A percentile compares a stretch with the other conserved stretches of the same genome.
Evolutionary conservation across 495 filamentous ascomycete genomes (phyloP).

Genomic region (Neurospora africana): DNA sequence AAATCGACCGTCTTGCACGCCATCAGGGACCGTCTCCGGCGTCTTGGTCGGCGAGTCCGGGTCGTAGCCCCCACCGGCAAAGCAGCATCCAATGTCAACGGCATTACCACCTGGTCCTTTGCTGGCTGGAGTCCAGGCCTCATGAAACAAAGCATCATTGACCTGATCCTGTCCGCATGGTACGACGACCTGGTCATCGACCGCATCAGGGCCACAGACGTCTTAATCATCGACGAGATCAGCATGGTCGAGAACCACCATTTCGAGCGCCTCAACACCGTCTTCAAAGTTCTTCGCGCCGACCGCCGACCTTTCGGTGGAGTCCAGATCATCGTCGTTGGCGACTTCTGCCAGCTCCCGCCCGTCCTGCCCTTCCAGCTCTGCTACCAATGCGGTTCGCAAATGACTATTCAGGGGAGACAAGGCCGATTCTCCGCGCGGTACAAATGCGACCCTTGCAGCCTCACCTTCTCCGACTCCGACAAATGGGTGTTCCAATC

Average conservation of each 20-base stretch:
- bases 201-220: conserved; percentile 16
- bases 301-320: conserved; percentile 54
- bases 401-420: too few species aligned
- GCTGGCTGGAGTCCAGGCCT: conserved; percentile 40
- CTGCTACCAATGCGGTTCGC: conserved; percentile 37
- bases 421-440: too few species aligned
- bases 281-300: too few species aligned
- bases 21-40: too few species aligned
- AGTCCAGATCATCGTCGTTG: conserved; percentile 85
- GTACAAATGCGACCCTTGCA: too few species aligned
- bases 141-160: conserved; percentile 9
- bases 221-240: conserved; percentile 37
- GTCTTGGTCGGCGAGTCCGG: conserved; percentile 25
- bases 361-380: conserved; percentile 77
- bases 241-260: conserved; percentile 45
- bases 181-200: too few species aligned
- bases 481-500: conserved; percentile 21
- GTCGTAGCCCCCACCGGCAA: conserved; percentile 49
- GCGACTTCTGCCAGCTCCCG: conserved; percentile 93
- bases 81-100: conserved; percentile 42
- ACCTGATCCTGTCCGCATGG: too few species aligned
- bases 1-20: conserved; percentile 48
- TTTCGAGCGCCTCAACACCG: conserved; percentile 41
- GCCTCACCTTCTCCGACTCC: too few species aligned
- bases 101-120: conserved; percentile 43